Percentiles rank a stretch among this genome's conserved stretches.
phyloP scores from a whole-genome alignment of 2,329 filamentous ascomycete species.

The Cordyceps javanica region DNA sequence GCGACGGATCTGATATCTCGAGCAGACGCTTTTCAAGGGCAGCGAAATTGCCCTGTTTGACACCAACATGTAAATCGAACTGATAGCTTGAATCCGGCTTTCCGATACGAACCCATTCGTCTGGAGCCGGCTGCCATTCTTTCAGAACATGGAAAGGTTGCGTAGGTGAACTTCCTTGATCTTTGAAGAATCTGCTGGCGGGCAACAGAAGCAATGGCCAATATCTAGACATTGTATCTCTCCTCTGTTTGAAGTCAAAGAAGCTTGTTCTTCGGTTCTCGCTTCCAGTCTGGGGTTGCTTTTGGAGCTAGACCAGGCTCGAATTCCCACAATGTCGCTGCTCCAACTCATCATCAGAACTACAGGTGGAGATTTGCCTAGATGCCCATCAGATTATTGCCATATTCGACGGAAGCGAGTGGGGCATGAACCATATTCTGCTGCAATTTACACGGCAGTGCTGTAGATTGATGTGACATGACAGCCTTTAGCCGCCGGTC shows the following conservation, averaged over 20 bases:
- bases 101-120: not conserved
- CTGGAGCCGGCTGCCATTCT: not conserved
- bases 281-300: not conserved
- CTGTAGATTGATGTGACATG: not conserved
- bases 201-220: not conserved
- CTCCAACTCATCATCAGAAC: not conserved
- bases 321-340: not conserved
- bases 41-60: not conserved
- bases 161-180: too few relatives aligned
- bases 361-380: not conserved
- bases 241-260: not conserved
- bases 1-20: conserved; percentile 7
- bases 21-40: conserved; percentile 1
- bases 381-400: not conserved
- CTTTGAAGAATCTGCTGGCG: not conserved
- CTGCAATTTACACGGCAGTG: not conserved
- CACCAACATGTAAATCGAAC: not conserved
- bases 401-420: not conserved
- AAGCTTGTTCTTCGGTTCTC: not conserved
- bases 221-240: not conserved
- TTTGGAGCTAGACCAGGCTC: not conserved
- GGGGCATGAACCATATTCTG: too few relatives aligned
- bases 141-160: not conserved
- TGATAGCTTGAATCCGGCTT: not conserved
- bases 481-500: not conserved